Base-by-base conservation (phyloP, 2,329 filamentous ascomycete genomes). In the Verticillium klebahnii region DNA sequence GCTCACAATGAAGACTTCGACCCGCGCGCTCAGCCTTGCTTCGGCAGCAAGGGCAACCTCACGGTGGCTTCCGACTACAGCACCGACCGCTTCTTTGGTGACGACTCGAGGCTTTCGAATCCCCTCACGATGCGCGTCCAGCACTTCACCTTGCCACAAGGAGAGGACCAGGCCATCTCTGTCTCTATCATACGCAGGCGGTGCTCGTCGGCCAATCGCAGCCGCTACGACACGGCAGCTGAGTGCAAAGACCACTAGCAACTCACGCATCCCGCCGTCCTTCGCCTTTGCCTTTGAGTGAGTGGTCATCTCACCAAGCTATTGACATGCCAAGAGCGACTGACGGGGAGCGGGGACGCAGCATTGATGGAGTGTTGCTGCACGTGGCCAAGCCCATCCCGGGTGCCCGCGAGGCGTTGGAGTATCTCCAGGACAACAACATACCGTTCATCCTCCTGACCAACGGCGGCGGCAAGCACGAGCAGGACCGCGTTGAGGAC, bases 401-500 rank as follows among this genome's bases (percentile, higher is more conserved):
- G 1, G 89, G 91, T 36, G 94, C 95, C 1, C 80, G 86, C 1
- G 83, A 91, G 70, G 85, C 93, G 15, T 83, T 99, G 23, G 78
- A 81, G 34, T 89, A 87, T 69, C 87, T 98, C 23, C 87, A 93
- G 68, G 77, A 83, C 56, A 83, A 93, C 70, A 82, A 85, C 56
- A 92, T 97, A 56, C 93, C 93, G 14, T 98, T 96, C 77, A 94
- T 99, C 69, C 86, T 99, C 37, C 82, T 99, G 65, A 99, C 95
- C 63, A 99, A 99, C 76, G 95, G 95, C 68, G 95, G 95, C 52
- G 95, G 95, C 62, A 92, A 90, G 71, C 86, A 88, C 65, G 94
- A 98, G 76, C 66, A 59, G n/a, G 67, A 61, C 32, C 62, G 66
- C 29, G 64, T 68, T 19, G 57, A 60, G 45, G 65, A 66, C 25